Evolutionary conservation across 805 yeast species (phyloP).

Genomic region (Ogataea ganodermae): DNA sequence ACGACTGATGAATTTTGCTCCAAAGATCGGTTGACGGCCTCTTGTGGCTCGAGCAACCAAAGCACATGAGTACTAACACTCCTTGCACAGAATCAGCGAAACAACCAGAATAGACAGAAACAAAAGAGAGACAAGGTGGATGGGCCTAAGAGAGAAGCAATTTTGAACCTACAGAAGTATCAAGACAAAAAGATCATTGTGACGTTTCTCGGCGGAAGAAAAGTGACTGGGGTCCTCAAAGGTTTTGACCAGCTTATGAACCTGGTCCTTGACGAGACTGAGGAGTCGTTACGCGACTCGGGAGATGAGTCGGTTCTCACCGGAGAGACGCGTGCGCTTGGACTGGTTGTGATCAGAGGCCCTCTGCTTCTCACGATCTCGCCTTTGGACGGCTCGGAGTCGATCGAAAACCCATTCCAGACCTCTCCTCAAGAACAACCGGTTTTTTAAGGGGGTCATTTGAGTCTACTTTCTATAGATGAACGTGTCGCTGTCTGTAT

Average conservation of each 20-base stretch:
- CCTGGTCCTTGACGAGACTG: constrained; percentile 68
- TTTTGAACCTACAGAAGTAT: constrained; percentile 75
- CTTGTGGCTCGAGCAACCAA: too few relatives aligned
- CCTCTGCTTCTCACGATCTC: constrained; percentile 73
- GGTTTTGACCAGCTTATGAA: constrained; percentile 86
- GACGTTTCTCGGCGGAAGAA: constrained; percentile 81
- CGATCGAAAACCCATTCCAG: constrained; percentile 69
- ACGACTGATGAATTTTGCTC: background rate
- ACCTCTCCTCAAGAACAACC: constrained; percentile 5
- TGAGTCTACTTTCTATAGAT: constrained; percentile 11
- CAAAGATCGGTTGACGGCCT: background rate
- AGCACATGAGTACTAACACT: constrained; percentile 8
- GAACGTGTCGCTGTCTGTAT: constrained; percentile 1
- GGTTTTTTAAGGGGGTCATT: background rate
- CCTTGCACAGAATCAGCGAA: constrained; percentile 10
- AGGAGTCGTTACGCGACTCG: constrained; percentile 67
- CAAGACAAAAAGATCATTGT: constrained; percentile 73
- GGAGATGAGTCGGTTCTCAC: constrained; percentile 55
- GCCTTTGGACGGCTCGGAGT: constrained; percentile 71
- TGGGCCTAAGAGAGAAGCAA: constrained; percentile 89
- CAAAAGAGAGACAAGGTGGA: constrained; percentile 41
- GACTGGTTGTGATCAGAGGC: constrained; percentile 84
- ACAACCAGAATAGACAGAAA: constrained; percentile 16
- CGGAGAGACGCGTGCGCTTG: constrained; percentile 66
- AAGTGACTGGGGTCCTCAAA: constrained; percentile 72